Evolutionary conservation across 1,284 basidiomycete genomes (phyloP).

Genomic region (Vanrija sp.): DNA sequence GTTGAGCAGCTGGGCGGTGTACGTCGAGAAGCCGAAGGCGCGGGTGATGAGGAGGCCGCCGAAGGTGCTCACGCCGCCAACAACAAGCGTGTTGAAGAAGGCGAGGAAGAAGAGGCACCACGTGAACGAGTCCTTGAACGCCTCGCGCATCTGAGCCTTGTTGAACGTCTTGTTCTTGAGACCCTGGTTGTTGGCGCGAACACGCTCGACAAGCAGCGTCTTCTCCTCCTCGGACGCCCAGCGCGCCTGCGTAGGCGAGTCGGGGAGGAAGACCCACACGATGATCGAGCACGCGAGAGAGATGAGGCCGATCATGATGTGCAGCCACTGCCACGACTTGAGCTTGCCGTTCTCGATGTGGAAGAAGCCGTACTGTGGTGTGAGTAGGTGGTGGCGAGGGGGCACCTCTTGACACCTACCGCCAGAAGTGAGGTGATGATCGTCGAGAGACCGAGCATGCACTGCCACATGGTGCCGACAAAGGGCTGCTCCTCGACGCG

Average conservation of each 20-base stretch:
- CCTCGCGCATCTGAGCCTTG: background rate
- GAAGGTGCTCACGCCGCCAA: conserved; percentile 18
- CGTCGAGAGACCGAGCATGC: conserved; percentile 14
- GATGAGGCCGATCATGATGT: conserved; percentile 22
- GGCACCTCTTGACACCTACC: no score
- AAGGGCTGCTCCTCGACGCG: conserved; percentile 14
- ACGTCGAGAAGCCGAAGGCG: conserved; percentile 24
- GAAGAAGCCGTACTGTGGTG: conserved; percentile 23
- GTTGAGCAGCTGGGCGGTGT: conserved; percentile 18
- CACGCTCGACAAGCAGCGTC: conserved; percentile 28
- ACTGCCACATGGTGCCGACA: conserved; percentile 19
- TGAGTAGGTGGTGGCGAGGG: background rate
- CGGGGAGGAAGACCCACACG: conserved; percentile 27
- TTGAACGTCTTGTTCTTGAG: conserved; percentile 21
- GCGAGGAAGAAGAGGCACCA: conserved; percentile 4
- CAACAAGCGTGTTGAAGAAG: conserved; percentile 14
- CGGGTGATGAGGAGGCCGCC: conserved; percentile 18
- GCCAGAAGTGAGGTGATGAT: conserved; percentile 11
- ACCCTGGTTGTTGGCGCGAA: conserved; percentile 34
- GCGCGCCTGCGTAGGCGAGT: conserved; percentile 23
- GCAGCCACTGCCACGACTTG: conserved; percentile 29
- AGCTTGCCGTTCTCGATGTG: conserved; percentile 15
- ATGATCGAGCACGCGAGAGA: conserved; percentile 3
- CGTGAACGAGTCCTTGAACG: background rate
- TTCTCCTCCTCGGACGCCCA: conserved; percentile 30